Evolutionary conservation across 164 flowering plant genomes (phyloP).

Genomic region (Vitis amurensis): DNA sequence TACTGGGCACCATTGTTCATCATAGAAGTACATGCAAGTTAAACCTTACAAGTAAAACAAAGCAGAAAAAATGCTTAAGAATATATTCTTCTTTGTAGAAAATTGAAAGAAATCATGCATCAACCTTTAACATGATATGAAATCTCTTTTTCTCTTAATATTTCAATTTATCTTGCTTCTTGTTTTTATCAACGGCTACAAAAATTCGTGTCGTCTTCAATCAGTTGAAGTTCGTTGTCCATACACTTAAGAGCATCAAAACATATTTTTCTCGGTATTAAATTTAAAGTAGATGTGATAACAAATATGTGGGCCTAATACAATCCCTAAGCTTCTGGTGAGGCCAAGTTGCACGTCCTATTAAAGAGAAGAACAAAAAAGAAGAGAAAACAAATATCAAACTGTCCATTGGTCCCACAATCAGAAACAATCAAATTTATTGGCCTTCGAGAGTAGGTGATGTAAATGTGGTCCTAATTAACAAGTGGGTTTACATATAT

Average conservation of each 20-base stretch:
- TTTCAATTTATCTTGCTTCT: neutral
- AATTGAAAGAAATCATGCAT: too few relatives aligned
- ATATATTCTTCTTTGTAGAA: too few relatives aligned
- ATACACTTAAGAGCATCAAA: neutral
- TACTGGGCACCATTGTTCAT: too few relatives aligned
- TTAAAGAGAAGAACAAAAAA: neutral
- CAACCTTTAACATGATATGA: neutral
- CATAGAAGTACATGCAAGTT: too few relatives aligned
- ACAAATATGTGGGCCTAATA: constrained; percentile 1
- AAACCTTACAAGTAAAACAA: too few relatives aligned
- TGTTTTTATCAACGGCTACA: constrained; percentile 3
- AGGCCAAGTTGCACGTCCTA: neutral
- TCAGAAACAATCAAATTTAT: constrained; percentile 2
- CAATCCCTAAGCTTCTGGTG: constrained; percentile 3
- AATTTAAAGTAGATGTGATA: neutral
- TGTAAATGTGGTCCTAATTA: constrained; percentile 9
- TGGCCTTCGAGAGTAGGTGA: constrained; percentile 8
- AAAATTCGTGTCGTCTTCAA: constrained; percentile 16
- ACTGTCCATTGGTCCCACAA: constrained; percentile 11
- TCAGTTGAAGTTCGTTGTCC: constrained; percentile 10
- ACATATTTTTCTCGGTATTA: neutral
- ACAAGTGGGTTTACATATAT: constrained; percentile 15
- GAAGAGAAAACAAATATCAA: neutral
- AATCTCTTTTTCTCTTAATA: too few relatives aligned
- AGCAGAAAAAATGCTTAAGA: too few relatives aligned